Base-by-base conservation (phyloP, 306 rosid species). In the Malus fusca region DNA sequence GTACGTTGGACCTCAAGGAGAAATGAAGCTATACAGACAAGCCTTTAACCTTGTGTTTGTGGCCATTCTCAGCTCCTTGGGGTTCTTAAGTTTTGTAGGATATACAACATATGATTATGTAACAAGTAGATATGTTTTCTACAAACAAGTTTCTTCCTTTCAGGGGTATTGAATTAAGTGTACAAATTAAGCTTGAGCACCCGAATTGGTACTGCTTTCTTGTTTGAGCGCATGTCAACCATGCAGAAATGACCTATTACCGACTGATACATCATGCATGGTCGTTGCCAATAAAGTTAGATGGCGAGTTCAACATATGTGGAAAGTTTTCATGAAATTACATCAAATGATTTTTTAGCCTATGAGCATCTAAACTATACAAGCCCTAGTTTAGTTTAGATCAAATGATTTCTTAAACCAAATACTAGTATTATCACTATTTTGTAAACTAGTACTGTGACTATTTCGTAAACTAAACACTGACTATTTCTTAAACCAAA, bases 1-100 rank as follows among this genome's bases (percentile, higher is more conserved):
- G 75, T 95, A 95, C 98, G 90, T 76, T 43, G 99, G 97, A 59
- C 99, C 93, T 66, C 99, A 98, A 0, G 96, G 98, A 79, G 96
- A 85, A 63, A 98, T 92, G 88, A 90, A 90, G 83, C 98, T 95
- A 71, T 92, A 92, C 79, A 95, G 80, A 79, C 98, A 92, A 75
- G 92, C 84, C 82, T 90, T 95, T 76, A 92, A 78, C 81, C 96
- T 88, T 33, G 97, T 92, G 86, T 96, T 92, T 53, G 98, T 89
- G 14, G 96, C 79, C 97, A 89, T 87, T 84, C 99, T 88, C 80
- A 95, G 83, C 13, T 59, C 31, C 31, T 23, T 59, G 64, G 31
- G 25, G 31, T 59, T 59, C 30, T 59, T 59, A 59, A 4, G 3
- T 59, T 23, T 5, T 11, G 48, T 43, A 1, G 14, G 14, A 43